Evolutionary conservation across 805 yeast species (phyloP).

Genomic region (Suhomyces sp.): DNA sequence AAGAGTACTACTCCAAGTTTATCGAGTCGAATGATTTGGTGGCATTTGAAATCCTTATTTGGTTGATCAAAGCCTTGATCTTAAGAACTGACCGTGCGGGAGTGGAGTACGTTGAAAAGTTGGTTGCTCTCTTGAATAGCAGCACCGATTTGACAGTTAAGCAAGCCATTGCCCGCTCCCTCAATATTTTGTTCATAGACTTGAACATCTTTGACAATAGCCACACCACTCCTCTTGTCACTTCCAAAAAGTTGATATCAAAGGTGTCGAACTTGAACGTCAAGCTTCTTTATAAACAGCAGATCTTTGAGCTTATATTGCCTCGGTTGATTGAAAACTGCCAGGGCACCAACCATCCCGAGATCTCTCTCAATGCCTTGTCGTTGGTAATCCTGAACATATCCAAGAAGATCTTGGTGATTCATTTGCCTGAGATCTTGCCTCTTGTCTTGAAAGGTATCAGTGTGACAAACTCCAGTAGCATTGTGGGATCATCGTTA

Average conservation of each 20-base stretch:
- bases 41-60: conserved; percentile 53
- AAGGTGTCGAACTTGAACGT: conserved; percentile 56
- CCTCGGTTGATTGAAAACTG: conserved; percentile 46
- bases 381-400: conserved; percentile 66
- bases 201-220: conserved; percentile 55
- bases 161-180: conserved; percentile 43
- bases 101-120: conserved; percentile 15
- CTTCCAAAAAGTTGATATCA: conserved; percentile 32
- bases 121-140: conserved; percentile 23
- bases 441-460: conserved; percentile 73
- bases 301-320: conserved; percentile 60
- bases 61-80: conserved; percentile 72
- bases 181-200: conserved; percentile 67
- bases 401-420: conserved; percentile 58
- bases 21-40: conserved; percentile 1
- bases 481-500: conserved; percentile 58
- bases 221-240: conserved; percentile 10
- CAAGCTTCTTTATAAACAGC: conserved; percentile 75
- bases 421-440: conserved; percentile 59
- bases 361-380: conserved; percentile 60
- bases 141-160: conserved; percentile 26
- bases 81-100: conserved; percentile 50
- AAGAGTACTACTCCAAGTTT: background rate
- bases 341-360: conserved; percentile 12
- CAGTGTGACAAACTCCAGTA: conserved; percentile 26